Evolutionary conservation across 2,329 filamentous ascomycete genomes (phyloP), one percentile per base, ranked within the genome.

Genomic region (Chrysoporthe cubensis): DNA sequence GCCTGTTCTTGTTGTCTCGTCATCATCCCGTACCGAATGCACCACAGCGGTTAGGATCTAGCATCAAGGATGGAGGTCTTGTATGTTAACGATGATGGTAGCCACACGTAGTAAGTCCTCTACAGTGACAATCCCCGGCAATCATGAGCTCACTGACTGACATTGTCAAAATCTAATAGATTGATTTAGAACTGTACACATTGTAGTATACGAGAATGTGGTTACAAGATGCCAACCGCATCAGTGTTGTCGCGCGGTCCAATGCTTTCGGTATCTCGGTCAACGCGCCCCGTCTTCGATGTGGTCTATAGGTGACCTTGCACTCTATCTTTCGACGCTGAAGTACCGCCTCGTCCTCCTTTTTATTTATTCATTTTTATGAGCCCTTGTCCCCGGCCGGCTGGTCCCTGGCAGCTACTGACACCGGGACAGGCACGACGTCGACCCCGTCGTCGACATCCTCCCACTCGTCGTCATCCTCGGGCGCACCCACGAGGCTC

Each of bases 401-500:
- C 32, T 59, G 54, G 21, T 48, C 16, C 65, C 62, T 59, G 34
- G 57, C 7, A 54, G 67, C 57, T 66, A 67, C 48, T 13, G 44
- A 43, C n/a, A 57, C 13, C 5, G 76, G 75, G 26, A 64, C 37
- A 18, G 60, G 37, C 75, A 80, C 80, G 67, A 80, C 80, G 13
- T 81, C 79, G 26, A 80, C 74, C 66, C 84, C 82, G 37, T 81
- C 78, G 46, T 87, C 84, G n/a, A 90, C 87, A 70, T 87, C 85
- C 67, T 90, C 88, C 71, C 84, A 79, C 75, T 82, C 82, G 13
- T 86, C 83, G 1, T 86, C 84, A 1, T 88, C 87, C 26, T 87
- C 83, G 0, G 83, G 82, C 65, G 82, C 80, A 0, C 91, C 91
- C 66, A 88, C 82, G 0, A 92, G 80, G 66, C 88, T 87, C 66